Conservation (phyloP, 495 filamentous ascomycete species). For the Penicillium fimorum region DNA sequence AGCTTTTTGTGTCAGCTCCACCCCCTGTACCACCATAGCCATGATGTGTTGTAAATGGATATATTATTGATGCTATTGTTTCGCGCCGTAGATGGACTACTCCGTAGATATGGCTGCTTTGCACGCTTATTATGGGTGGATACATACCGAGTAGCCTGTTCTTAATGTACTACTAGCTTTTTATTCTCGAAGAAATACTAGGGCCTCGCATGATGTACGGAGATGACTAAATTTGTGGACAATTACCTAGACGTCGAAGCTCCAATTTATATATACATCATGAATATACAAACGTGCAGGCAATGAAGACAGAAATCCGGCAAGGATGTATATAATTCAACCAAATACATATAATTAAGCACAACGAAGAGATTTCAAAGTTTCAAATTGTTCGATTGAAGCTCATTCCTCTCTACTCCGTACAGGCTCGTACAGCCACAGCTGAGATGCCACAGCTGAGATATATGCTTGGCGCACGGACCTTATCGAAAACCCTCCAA, state of each 20-base stretch:
- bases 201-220: not conserved
- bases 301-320: not conserved
- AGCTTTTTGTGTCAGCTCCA: conserved; percentile 13
- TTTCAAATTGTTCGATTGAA: not conserved
- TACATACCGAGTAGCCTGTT: not conserved
- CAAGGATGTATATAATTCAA: not conserved
- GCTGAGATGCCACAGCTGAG: no score
- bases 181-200: not conserved
- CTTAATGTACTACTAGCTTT: not conserved
- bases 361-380: not conserved
- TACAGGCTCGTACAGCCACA: not conserved
- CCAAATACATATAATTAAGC: not conserved
- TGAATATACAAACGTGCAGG: not conserved
- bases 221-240: not conserved
- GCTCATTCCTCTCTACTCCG: not conserved
- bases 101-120: not conserved
- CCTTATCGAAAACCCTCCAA: conserved; percentile 2
- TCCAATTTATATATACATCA: not conserved
- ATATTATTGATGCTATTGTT: conserved; percentile 15
- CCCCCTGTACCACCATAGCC: conserved; percentile 33
- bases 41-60: conserved; percentile 32
- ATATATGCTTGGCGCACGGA: conserved; percentile 4
- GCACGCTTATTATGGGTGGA: not conserved
- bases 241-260: not conserved
- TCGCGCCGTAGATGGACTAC: not conserved